These are phyloP conservation scores for Saccharomycopsis oosterbeekiorum DNA, from an alignment of 805 yeast genomes.

Conservation along the genomic window DNA sequence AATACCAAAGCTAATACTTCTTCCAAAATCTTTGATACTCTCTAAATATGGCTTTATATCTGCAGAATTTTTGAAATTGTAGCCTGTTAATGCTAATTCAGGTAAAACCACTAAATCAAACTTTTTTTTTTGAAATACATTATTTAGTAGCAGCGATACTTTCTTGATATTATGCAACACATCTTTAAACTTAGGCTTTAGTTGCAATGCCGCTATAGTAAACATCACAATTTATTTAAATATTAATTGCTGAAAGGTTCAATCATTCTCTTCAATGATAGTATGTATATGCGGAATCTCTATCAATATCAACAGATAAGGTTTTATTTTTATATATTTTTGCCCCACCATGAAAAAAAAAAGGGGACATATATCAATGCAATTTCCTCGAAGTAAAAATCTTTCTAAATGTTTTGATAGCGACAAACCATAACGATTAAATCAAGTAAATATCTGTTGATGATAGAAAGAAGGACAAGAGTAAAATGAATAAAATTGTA, in stretches of 20 bases:
- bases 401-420: not conserved
- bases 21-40: slow-evolving; percentile 20
- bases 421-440: not conserved
- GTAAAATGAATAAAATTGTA: not conserved
- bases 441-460: not conserved
- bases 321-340: no score
- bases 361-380: no score
- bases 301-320: no score
- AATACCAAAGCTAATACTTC: slow-evolving; percentile 39
- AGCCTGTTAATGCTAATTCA: slow-evolving; percentile 79
- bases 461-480: not conserved
- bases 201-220: slow-evolving; percentile 33
- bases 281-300: no score
- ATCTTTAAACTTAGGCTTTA: slow-evolving; percentile 55
- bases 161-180: slow-evolving; percentile 42
- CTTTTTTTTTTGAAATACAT: slow-evolving; percentile 18
- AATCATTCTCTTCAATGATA: no score
- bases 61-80: slow-evolving; percentile 43
- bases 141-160: slow-evolving; percentile 27
- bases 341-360: no score
- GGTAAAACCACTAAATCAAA: slow-evolving; percentile 73
- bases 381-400: no score
- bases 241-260: no score
- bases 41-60: slow-evolving; percentile 55
- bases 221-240: not conserved